A percentile compares a stretch with the other conserved stretches of the same genome.
Evolutionary conservation across 257 asterid species (phyloP).

Genomic region (Jaltomata sinuosa): DNA sequence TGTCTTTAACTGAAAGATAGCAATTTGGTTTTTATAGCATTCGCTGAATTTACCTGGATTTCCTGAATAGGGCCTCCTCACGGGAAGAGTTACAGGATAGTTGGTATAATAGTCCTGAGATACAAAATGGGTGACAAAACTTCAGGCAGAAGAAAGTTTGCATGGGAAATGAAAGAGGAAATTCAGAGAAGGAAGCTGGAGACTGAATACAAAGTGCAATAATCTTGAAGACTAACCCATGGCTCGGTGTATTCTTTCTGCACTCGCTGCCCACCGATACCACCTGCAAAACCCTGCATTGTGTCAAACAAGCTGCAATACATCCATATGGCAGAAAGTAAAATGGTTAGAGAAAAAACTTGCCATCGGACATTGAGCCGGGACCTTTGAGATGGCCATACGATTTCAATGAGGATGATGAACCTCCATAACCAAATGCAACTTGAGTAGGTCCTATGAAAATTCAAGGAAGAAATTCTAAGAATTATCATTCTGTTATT

Average conservation of each 20-base stretch:
- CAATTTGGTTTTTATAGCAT: not conserved
- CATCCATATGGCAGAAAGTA: not conserved
- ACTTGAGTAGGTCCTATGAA: conserved; percentile 40
- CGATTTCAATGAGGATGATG: conserved; percentile 32
- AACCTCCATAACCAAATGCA: conserved; percentile 57
- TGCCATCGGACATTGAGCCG: conserved; percentile 31
- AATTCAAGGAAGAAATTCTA: conserved; percentile 10
- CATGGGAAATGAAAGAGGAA: not conserved
- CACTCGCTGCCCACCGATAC: conserved; percentile 1
- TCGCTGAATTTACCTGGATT: conserved; percentile 54
- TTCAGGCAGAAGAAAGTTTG: not conserved
- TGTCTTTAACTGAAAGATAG: not conserved
- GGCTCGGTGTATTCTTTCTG: conserved; percentile 86
- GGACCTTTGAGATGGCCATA: conserved; percentile 17
- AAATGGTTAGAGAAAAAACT: conserved; percentile 17
- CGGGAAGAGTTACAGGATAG: conserved; percentile 66
- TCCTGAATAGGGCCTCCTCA: conserved; percentile 86
- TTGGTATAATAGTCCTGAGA: conserved; percentile 61
- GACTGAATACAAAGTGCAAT: not conserved
- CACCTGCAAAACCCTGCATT: conserved; percentile 28
- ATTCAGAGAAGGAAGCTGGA: not conserved
- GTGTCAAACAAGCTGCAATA: not conserved
- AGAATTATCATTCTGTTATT: not conserved
- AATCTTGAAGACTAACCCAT: conserved; percentile 44
- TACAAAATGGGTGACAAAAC: not conserved